phyloP scores from a whole-genome alignment of 2,329 filamentous ascomycete genomes.

The Stylonectria norvegica region DNA sequence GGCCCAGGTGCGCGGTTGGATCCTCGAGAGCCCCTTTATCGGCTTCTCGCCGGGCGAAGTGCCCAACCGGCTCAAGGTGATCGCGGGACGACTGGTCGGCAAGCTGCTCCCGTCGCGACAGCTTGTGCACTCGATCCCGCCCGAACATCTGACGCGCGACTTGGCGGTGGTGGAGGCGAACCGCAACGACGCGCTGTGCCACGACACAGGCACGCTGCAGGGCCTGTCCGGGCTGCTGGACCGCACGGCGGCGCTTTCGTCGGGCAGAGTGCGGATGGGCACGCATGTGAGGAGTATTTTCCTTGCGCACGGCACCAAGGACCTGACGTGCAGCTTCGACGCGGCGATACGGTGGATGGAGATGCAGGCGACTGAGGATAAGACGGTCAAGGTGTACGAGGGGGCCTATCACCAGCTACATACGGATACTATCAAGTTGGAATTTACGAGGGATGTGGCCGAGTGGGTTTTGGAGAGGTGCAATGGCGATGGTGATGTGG shows the following conservation, averaged over 20 bases:
- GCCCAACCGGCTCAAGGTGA: slow-evolving; percentile 61
- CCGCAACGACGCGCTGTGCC: slow-evolving; percentile 65
- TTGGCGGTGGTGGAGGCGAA: slow-evolving; percentile 58
- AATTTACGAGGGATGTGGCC: slow-evolving; percentile 57
- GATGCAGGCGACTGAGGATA: slow-evolving; percentile 58
- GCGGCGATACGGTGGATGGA: slow-evolving; percentile 64
- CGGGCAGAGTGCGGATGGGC: slow-evolving; percentile 51
- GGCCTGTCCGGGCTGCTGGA: slow-evolving; percentile 75
- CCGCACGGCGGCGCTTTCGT: slow-evolving; percentile 59
- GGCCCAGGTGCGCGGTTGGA: slow-evolving; percentile 64
- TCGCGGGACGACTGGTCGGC: slow-evolving; percentile 64
- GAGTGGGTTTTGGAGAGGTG: slow-evolving; percentile 60
- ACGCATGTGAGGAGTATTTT: slow-evolving; percentile 61
- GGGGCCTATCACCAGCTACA: slow-evolving; percentile 77
- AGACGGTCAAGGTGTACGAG: slow-evolving; percentile 68
- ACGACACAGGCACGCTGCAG: slow-evolving; percentile 83
- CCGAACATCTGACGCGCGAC: slow-evolving; percentile 65
- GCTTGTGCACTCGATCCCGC: slow-evolving; percentile 62
- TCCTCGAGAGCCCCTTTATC: slow-evolving; percentile 77
- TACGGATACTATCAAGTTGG: slow-evolving; percentile 52
- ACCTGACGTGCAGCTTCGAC: slow-evolving; percentile 64
- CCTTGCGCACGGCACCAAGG: slow-evolving; percentile 72
- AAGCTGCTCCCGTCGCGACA: slow-evolving; percentile 65
- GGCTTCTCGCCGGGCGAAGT: slow-evolving; percentile 63
- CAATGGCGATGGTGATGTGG: slow-evolving; percentile 4